phyloP scores from a whole-genome alignment of 768 basidiomycete genomes.

The Coprinopsis cinerea region DNA sequence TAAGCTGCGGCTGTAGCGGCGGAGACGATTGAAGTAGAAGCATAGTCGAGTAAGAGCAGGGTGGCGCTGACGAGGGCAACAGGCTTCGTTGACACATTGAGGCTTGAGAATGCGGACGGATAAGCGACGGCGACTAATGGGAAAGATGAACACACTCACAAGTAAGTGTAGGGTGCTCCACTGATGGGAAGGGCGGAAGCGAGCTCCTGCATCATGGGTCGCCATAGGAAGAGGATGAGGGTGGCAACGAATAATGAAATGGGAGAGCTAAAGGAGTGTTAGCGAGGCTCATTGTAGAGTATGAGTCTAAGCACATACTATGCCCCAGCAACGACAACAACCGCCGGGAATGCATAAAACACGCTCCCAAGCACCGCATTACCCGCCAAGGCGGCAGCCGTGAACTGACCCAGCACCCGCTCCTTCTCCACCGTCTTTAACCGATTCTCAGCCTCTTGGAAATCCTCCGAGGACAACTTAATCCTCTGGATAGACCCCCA shows the following conservation, averaged over 20 bases:
- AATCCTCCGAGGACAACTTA: slow-evolving; percentile 39
- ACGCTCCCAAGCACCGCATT: slow-evolving; percentile 64
- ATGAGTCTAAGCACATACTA: slow-evolving; percentile 40
- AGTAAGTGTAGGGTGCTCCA: slow-evolving; percentile 67
- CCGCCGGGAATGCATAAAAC: slow-evolving; percentile 64
- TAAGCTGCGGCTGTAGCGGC: slow-evolving; percentile 69
- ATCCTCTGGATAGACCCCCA: slow-evolving; percentile 54
- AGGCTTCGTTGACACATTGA: slow-evolving; percentile 59
- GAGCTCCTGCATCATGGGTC: slow-evolving; percentile 70
- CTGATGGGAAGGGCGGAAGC: slow-evolving; percentile 62
- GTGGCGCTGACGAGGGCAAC: slow-evolving; percentile 62
- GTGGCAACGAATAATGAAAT: slow-evolving; percentile 62
- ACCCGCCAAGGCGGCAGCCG: slow-evolving; percentile 61
- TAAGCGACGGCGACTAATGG: not conserved
- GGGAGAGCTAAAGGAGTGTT: slow-evolving; percentile 43
- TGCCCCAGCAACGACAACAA: slow-evolving; percentile 54
- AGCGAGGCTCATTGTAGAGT: not conserved
- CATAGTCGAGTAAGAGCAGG: slow-evolving; percentile 64
- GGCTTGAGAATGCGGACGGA: slow-evolving; percentile 24
- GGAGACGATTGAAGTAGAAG: slow-evolving; percentile 64
- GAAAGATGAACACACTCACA: slow-evolving; percentile 32
- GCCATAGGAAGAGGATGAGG: slow-evolving; percentile 60
- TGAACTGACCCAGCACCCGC: slow-evolving; percentile 52
- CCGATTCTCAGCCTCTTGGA: slow-evolving; percentile 25
- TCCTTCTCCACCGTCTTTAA: slow-evolving; percentile 25